Conservation (phyloP, 176 grass and related monocot species). For the Zizania latifolia region DNA sequence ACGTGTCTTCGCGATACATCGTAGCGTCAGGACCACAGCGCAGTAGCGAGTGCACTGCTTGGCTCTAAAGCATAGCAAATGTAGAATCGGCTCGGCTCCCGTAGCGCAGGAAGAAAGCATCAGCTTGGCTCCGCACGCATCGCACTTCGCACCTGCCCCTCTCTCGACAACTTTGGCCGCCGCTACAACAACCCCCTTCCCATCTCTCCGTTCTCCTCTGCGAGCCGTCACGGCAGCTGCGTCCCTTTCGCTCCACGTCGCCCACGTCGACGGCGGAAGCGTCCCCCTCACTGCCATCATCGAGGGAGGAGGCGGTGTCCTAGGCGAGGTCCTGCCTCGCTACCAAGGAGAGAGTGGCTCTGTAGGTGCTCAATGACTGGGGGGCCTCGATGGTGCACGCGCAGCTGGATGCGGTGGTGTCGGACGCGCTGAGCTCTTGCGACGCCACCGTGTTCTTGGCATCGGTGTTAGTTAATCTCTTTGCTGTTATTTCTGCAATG, state of each 20-base stretch:
- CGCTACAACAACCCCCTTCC: neutral
- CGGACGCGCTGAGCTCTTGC: conserved; percentile 19
- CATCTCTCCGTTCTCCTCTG: neutral
- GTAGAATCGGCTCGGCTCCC: no score
- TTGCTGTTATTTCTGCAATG: no score
- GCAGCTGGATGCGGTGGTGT: conserved; percentile 29
- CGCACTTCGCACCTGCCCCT: neutral
- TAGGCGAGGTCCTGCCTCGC: conserved; percentile 65
- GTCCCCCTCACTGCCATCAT: conserved; percentile 40
- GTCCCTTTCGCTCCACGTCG: neutral
- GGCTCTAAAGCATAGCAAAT: no score
- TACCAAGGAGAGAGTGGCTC: conserved; percentile 22
- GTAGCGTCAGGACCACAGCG: no score
- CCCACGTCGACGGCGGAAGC: neutral
- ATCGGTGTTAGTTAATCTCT: no score
- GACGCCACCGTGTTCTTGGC: conserved; percentile 62
- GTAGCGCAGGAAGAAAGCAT: no score
- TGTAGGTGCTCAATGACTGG: conserved; percentile 22
- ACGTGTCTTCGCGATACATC: no score
- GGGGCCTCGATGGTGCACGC: conserved; percentile 32
- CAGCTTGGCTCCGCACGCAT: no score
- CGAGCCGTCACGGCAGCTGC: neutral
- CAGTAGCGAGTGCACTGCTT: no score
- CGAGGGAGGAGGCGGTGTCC: conserved; percentile 71
- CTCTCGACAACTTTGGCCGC: no score